Conservation (phyloP, 2,329 filamentous ascomycete genomes). For the Cadophora gregata region DNA sequence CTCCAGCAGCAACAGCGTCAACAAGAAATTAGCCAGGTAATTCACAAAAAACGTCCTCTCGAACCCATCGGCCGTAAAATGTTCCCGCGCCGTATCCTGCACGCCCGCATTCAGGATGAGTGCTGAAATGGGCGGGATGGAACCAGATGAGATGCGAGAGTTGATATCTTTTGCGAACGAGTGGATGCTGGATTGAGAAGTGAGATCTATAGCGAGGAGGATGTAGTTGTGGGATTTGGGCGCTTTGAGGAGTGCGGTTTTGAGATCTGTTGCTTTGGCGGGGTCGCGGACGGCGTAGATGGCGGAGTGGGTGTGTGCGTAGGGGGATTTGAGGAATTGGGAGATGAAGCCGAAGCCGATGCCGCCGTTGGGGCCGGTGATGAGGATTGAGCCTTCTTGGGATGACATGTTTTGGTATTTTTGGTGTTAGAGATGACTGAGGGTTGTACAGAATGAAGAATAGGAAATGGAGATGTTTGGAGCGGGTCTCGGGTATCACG, state of each 20-base stretch:
- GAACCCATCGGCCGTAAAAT: conserved; percentile 44
- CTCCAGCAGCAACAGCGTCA: conserved; percentile 44
- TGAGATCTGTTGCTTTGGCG: conserved; percentile 11
- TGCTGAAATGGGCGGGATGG: conserved; percentile 33
- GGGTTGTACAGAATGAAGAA: not conserved
- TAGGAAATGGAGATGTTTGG: not conserved
- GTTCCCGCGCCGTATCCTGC: conserved; percentile 35
- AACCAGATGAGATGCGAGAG: conserved; percentile 27
- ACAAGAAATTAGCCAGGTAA: conserved; percentile 46
- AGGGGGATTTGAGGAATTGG: conserved; percentile 27
- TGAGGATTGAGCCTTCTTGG: conserved; percentile 35
- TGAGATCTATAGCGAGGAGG: conserved; percentile 21
- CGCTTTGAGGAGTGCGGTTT: not conserved
- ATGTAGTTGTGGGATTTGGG: conserved; percentile 7
- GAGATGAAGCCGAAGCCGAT: conserved; percentile 34
- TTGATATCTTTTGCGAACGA: conserved; percentile 32
- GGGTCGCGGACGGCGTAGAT: conserved; percentile 36
- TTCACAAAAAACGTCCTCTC: conserved; percentile 45
- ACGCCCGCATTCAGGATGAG: conserved; percentile 37
- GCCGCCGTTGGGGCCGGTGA: conserved; percentile 40
- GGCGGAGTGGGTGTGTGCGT: conserved; percentile 28
- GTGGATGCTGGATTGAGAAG: conserved; percentile 23
- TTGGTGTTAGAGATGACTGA: not conserved
- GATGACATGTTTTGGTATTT: not conserved
- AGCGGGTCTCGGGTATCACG: no score